Evolutionary conservation across 208 protist species (phyloP).

Genomic region (Phytomonas sp.): DNA sequence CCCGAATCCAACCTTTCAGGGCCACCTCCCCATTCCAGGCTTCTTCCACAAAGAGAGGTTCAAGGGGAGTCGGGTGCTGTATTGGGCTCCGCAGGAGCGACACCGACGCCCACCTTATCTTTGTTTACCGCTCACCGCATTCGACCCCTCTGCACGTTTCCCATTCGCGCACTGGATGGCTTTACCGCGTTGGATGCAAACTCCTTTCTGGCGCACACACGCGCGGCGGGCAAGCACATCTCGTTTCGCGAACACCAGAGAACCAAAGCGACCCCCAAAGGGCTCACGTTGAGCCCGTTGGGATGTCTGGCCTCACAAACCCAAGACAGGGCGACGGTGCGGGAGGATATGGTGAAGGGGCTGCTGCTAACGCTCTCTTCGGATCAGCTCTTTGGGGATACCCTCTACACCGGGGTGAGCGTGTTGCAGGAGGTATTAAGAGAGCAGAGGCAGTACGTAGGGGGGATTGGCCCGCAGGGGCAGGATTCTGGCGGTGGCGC

Average conservation of each 20-base stretch:
- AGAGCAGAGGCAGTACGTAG: slow-evolving; percentile 17
- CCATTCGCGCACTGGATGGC: neutral
- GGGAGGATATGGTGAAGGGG: slow-evolving; percentile 27
- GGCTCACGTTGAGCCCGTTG: neutral
- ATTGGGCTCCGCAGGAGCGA: no score
- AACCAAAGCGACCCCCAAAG: no score
- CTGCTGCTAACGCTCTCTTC: slow-evolving; percentile 30
- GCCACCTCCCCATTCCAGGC: no score
- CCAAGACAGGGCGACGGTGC: slow-evolving; percentile 9
- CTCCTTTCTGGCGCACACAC: slow-evolving; percentile 3
- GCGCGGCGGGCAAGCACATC: neutral
- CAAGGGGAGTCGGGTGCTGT: no score
- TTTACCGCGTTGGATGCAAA: neutral
- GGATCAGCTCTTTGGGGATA: slow-evolving; percentile 29
- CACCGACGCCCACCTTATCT: neutral
- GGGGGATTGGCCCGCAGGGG: neutral
- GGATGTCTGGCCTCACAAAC: neutral
- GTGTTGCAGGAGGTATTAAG: slow-evolving; percentile 21
- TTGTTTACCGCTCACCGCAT: neutral
- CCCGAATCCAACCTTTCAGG: no score
- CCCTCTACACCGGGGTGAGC: slow-evolving; percentile 30
- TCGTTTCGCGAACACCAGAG: neutral
- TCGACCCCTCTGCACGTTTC: neutral
- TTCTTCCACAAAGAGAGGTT: neutral
- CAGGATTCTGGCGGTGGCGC: neutral